phyloP scores from a whole-genome alignment of 768 basidiomycete species.

The Arthromyces matolae region DNA sequence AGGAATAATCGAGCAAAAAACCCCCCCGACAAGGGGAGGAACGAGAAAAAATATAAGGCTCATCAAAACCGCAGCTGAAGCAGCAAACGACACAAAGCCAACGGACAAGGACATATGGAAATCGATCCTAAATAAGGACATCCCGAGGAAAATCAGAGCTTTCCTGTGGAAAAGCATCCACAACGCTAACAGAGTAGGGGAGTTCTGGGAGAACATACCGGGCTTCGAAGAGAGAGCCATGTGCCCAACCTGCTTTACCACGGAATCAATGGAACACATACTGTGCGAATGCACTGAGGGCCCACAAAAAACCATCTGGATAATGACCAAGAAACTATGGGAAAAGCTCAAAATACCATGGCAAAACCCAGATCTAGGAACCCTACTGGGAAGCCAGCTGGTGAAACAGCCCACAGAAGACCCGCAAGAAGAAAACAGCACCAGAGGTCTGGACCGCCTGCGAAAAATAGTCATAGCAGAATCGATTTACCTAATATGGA shows the following conservation, averaged over 20 bases:
- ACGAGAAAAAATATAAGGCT: neutral
- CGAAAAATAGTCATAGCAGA: slow-evolving; percentile 25
- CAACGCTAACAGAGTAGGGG: slow-evolving; percentile 18
- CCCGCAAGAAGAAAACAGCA: neutral
- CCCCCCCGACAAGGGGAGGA: neutral
- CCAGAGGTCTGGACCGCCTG: slow-evolving; percentile 8
- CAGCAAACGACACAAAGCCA: neutral
- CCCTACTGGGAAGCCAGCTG: neutral
- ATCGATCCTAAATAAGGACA: slow-evolving; percentile 2
- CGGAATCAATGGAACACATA: slow-evolving; percentile 28
- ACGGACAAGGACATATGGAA: slow-evolving; percentile 11
- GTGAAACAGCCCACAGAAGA: neutral
- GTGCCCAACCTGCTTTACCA: slow-evolving; percentile 16
- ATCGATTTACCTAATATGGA: slow-evolving; percentile 28
- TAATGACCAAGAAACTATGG: slow-evolving; percentile 16
- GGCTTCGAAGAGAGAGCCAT: slow-evolving; percentile 4
- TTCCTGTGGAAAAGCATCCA: slow-evolving; percentile 24
- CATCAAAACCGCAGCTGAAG: neutral
- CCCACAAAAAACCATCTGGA: too few relatives aligned
- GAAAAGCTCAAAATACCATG: neutral
- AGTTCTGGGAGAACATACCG: slow-evolving; percentile 22
- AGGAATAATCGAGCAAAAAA: neutral
- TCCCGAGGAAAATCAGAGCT: slow-evolving; percentile 4
- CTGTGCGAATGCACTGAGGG: slow-evolving; percentile 24
- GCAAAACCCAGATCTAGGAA: neutral